Evolutionary conservation across 2,329 filamentous ascomycete genomes (phyloP).

Genomic region (Cladosporium velox): DNA sequence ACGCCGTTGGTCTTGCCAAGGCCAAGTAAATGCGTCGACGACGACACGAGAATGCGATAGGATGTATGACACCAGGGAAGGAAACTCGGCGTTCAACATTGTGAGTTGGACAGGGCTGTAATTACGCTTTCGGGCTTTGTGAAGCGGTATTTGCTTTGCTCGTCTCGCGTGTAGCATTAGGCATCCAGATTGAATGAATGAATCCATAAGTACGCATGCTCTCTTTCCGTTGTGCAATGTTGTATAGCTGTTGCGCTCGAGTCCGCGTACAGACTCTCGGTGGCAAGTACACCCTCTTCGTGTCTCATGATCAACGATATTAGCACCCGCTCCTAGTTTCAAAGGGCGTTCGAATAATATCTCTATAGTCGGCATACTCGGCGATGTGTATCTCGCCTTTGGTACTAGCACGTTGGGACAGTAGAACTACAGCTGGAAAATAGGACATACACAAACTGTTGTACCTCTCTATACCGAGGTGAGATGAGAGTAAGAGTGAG

Average conservation of each 20-base stretch:
- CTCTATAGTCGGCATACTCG: neutral
- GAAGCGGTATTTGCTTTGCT: constrained; percentile 8
- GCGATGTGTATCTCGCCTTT: neutral
- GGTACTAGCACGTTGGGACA: neutral
- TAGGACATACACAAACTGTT: neutral
- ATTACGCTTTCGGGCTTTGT: constrained; percentile 12
- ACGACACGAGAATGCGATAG: constrained; percentile 11
- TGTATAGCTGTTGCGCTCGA: neutral
- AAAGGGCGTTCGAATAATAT: neutral
- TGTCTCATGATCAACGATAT: neutral
- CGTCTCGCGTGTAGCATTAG: constrained; percentile 16
- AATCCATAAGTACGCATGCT: neutral
- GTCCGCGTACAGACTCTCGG: neutral
- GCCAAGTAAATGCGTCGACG: constrained; percentile 59
- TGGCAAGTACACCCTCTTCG: neutral
- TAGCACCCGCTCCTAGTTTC: neutral
- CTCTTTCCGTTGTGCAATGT: neutral
- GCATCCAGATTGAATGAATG: constrained; percentile 17
- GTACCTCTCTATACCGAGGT: neutral
- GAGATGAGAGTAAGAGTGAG: neutral
- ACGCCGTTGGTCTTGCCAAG: constrained; percentile 84
- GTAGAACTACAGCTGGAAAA: neutral
- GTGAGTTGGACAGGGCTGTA: constrained; percentile 9
- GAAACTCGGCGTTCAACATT: neutral
- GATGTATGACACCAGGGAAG: neutral